Evolutionary conservation across 129 eudicot species (phyloP).

Genomic region (Chrysanthemum seticuspe): DNA sequence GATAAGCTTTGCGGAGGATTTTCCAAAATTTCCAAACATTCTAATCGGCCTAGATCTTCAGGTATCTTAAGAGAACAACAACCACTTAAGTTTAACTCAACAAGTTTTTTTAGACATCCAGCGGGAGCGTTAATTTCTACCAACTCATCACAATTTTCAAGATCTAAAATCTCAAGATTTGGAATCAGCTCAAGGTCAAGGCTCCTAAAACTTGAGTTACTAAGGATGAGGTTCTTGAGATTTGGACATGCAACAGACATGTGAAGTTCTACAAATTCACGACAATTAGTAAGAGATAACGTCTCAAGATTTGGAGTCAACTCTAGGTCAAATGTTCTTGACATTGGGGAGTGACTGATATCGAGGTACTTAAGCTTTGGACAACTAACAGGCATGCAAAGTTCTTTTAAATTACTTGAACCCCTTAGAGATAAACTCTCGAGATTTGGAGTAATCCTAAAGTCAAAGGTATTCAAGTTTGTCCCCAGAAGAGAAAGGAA

Average conservation of each 20-base stretch:
- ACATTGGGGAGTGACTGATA: neutral
- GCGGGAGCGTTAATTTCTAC: too few species aligned
- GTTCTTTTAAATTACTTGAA: conserved; percentile 18
- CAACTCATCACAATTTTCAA: neutral
- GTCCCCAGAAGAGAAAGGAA: conserved; percentile 15
- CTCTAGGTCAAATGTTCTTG: conserved; percentile 1
- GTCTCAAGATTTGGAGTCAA: neutral
- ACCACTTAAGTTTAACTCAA: too few species aligned
- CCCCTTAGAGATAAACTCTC: conserved; percentile 12
- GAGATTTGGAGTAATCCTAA: conserved; percentile 23
- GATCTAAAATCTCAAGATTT: neutral
- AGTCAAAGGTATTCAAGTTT: conserved; percentile 7
- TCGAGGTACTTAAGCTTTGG: neutral
- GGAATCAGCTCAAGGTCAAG: neutral
- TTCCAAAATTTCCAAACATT: conserved; percentile 2
- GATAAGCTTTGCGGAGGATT: neutral
- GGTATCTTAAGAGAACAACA: conserved; percentile 1
- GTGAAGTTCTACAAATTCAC: neutral
- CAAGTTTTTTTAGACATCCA: too few species aligned
- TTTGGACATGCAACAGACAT: neutral
- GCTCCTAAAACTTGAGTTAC: neutral
- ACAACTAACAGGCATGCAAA: conserved; percentile 12
- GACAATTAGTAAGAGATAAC: neutral
- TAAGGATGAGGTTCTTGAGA: neutral
- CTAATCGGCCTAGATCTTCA: neutral